Percentiles rank a stretch among this genome's conserved stretches.
phyloP scores from a whole-genome alignment of 2,329 filamentous ascomycete species.

The Fusarium sp. region DNA sequence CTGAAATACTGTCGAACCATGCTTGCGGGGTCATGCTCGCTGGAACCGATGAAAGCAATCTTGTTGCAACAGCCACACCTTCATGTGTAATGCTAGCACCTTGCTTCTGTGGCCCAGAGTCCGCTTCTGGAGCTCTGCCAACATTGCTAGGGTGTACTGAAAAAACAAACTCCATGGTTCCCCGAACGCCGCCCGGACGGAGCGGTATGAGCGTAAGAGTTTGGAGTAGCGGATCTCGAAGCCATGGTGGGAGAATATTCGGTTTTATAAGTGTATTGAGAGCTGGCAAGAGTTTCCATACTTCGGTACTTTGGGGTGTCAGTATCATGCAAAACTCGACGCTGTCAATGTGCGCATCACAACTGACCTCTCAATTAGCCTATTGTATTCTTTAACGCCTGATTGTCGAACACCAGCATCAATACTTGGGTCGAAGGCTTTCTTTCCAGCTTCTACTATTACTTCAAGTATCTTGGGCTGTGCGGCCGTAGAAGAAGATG shows the following conservation, averaged over 20 bases:
- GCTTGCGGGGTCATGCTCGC: constrained; percentile 65
- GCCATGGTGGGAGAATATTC: constrained; percentile 70
- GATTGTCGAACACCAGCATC: constrained; percentile 54
- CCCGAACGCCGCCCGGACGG: constrained; percentile 74
- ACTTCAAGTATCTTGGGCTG: constrained; percentile 54
- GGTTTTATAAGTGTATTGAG: constrained; percentile 77
- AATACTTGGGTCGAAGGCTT: constrained; percentile 64
- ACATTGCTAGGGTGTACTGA: constrained; percentile 73
- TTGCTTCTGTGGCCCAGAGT: constrained; percentile 64
- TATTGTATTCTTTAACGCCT: constrained; percentile 59
- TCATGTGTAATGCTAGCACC: constrained; percentile 78
- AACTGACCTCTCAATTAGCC: constrained; percentile 65
- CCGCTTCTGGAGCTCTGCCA: constrained; percentile 57
- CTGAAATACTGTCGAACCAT: constrained; percentile 74
- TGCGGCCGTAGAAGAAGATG: constrained; percentile 35
- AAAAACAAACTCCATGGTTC: constrained; percentile 80
- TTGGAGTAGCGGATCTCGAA: constrained; percentile 70
- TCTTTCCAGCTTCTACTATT: constrained; percentile 60
- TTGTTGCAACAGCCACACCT: constrained; percentile 74
- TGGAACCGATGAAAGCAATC: constrained; percentile 73
- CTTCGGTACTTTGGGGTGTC: constrained; percentile 51
- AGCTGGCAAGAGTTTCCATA: constrained; percentile 71
- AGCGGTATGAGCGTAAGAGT: constrained; percentile 74
- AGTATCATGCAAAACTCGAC: neutral
- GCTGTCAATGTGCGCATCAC: neutral